phyloP scores from a whole-genome alignment of 2,329 filamentous ascomycete genomes.

The Fusarium continuum region DNA sequence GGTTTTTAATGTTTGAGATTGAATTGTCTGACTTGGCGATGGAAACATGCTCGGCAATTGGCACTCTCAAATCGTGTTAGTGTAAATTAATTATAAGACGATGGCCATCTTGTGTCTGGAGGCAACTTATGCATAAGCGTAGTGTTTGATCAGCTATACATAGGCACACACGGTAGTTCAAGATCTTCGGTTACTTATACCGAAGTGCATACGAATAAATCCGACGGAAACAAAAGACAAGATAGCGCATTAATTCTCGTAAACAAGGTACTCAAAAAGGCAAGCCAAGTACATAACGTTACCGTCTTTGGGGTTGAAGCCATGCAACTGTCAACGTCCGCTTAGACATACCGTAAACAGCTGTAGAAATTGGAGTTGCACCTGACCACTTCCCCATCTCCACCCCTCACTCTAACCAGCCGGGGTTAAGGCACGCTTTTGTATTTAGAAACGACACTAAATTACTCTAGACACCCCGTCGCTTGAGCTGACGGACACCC shows the following conservation, averaged over 20 bases:
- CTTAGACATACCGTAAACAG: conserved; percentile 2
- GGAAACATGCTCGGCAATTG: not conserved
- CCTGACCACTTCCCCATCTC: not conserved
- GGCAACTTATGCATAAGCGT: not conserved
- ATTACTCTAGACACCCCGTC: not conserved
- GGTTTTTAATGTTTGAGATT: not conserved
- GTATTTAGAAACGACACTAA: not conserved
- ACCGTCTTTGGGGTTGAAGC: not conserved
- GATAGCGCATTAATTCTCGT: not conserved
- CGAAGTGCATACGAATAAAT: not conserved
- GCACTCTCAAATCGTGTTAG: not conserved
- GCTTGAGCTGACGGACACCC: not conserved
- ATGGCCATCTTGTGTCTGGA: no score
- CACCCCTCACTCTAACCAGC: not conserved
- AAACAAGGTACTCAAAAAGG: not conserved
- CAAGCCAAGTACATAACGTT: not conserved
- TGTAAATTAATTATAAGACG: no score
- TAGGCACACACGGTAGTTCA: no score
- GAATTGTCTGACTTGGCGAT: not conserved
- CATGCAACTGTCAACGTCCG: not conserved
- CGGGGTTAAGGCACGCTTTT: not conserved
- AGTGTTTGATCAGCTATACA: no score
- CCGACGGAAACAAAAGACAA: not conserved
- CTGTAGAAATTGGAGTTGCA: not conserved
- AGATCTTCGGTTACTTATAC: not conserved